A percentile compares a stretch with the other conserved stretches of the same genome.
These are phyloP conservation scores for Rhodomyrtus tomentosa DNA, from an alignment of 345 rosid species.

Conservation along the genomic window DNA sequence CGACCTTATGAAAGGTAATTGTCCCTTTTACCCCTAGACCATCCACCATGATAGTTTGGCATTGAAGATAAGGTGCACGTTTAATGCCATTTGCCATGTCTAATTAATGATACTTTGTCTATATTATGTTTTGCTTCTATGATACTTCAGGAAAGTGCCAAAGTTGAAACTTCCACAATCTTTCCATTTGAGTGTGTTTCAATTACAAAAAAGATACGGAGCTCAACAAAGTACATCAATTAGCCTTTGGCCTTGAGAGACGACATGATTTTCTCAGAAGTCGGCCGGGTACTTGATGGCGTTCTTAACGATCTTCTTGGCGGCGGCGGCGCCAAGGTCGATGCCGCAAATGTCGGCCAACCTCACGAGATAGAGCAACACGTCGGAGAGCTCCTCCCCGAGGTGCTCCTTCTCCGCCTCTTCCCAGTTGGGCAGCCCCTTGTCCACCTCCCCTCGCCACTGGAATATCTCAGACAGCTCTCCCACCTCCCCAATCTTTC, in stretches of 20 bases:
- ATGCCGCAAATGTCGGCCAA: slow-evolving; percentile 76
- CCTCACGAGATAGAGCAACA: slow-evolving; percentile 76
- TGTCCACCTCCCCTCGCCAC: slow-evolving; percentile 93
- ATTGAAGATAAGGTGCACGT: not conserved
- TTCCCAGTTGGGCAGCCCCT: slow-evolving; percentile 73
- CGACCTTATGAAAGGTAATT: not conserved
- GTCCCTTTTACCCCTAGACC: not conserved
- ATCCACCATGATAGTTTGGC: not conserved
- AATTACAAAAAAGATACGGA: not conserved
- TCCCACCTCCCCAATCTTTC: slow-evolving; percentile 88
- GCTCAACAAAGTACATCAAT: not conserved
- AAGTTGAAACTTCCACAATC: not conserved
- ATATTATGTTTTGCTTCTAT: not conserved
- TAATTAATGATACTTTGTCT: not conserved
- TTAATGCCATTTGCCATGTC: not conserved
- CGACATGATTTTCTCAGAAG: not conserved
- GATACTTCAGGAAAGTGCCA: not conserved
- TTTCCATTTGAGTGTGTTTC: not conserved
- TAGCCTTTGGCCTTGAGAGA: not conserved
- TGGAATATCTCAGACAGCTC: slow-evolving; percentile 92
- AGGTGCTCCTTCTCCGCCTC: slow-evolving; percentile 79
- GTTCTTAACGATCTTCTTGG: slow-evolving; percentile 60
- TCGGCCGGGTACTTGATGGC: slow-evolving; percentile 47
- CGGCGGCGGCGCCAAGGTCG: slow-evolving; percentile 71
- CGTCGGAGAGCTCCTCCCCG: slow-evolving; percentile 92